phyloP scores from a whole-genome alignment of 257 asterid species.

The Solanum virginianum region DNA sequence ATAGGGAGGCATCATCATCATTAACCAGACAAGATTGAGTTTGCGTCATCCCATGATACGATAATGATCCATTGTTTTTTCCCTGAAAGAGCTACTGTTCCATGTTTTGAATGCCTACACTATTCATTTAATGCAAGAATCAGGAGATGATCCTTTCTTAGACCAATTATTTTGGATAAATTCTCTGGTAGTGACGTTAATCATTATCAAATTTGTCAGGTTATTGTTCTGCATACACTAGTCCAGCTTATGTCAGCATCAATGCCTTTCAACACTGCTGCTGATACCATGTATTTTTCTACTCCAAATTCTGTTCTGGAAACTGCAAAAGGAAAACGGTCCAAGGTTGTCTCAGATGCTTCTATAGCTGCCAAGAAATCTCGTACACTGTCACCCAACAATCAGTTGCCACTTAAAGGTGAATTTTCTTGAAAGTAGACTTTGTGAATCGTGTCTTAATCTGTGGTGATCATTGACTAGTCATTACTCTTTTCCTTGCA shows the following conservation, averaged over 20 bases:
- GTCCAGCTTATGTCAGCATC: constrained; percentile 36
- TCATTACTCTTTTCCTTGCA: constrained; percentile 8
- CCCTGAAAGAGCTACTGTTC: neutral
- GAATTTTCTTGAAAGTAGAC: neutral
- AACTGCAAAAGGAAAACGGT: constrained; percentile 38
- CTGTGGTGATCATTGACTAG: neutral
- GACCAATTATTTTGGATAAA: neutral
- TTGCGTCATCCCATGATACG: neutral
- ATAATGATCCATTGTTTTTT: neutral
- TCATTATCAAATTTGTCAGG: constrained; percentile 25
- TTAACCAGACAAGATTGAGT: neutral
- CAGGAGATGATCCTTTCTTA: neutral
- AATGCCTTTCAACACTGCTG: constrained; percentile 1
- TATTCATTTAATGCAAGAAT: neutral
- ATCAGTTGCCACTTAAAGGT: constrained; percentile 36
- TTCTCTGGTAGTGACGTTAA: neutral
- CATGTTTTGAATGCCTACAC: neutral
- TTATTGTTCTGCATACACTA: constrained; percentile 21
- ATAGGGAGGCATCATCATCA: neutral
- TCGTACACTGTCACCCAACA: constrained; percentile 22
- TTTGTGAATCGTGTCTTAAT: neutral
- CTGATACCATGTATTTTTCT: constrained; percentile 20
- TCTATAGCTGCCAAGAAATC: constrained; percentile 31
- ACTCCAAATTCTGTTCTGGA: constrained; percentile 23
- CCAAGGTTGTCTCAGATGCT: constrained; percentile 12